A percentile compares a stretch with the other conserved stretches of the same genome.
Evolutionary conservation across 371 early-diverging fungal genomes (phyloP).

Genomic region (Choanephora cucurbitarum): DNA sequence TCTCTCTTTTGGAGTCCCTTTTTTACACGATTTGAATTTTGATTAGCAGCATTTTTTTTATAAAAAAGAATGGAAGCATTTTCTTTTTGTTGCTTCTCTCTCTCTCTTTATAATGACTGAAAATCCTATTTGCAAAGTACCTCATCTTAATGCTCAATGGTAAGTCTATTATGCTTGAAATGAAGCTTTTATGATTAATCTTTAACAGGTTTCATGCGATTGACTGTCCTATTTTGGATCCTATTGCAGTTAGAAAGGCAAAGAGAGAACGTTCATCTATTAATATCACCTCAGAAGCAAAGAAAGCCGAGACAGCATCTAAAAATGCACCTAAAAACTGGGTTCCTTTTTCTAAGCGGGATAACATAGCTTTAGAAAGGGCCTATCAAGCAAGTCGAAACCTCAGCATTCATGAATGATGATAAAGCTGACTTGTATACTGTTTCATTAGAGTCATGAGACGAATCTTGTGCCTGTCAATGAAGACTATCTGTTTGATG

Average conservation of each 20-base stretch:
- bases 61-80: too few species aligned
- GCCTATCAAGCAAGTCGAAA: slow-evolving; percentile 45
- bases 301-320: neutral
- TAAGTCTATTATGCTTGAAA: neutral
- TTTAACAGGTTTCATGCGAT: slow-evolving; percentile 35
- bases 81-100: neutral
- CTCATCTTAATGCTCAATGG: slow-evolving; percentile 8
- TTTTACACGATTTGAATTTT: too few species aligned
- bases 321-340: slow-evolving; percentile 40
- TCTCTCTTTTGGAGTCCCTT: too few species aligned
- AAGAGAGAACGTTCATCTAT: slow-evolving; percentile 14
- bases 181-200: neutral
- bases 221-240: slow-evolving; percentile 29
- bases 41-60: neutral
- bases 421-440: slow-evolving; percentile 1
- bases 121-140: neutral
- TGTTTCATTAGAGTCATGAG: neutral
- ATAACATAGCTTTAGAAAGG: slow-evolving; percentile 59
- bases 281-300: neutral
- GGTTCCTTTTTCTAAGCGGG: slow-evolving; percentile 64
- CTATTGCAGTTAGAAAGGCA: slow-evolving; percentile 26
- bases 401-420: neutral
- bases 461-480: slow-evolving; percentile 49
- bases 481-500: slow-evolving; percentile 83
- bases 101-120: neutral